These are phyloP conservation scores for Trichopus zeylanicus DNA, from an alignment of 116 monocot species.

Conservation along the genomic window DNA sequence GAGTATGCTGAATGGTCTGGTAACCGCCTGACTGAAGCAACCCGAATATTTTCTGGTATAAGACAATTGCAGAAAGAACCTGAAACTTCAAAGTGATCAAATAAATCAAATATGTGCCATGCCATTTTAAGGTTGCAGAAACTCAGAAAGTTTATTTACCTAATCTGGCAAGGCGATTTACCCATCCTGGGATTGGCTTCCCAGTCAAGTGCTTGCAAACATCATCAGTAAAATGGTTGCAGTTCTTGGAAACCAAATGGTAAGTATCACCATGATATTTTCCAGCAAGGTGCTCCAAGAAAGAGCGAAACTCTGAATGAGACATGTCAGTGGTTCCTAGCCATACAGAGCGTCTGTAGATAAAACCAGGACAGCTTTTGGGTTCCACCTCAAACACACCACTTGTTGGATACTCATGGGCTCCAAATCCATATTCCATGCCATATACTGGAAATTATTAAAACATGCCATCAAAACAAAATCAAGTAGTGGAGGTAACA, in stretches of 20 bases:
- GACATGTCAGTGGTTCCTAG: slow-evolving; percentile 61
- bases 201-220: slow-evolving; percentile 54
- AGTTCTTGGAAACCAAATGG: slow-evolving; percentile 76
- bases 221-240: slow-evolving; percentile 90
- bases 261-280: slow-evolving; percentile 75
- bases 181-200: slow-evolving; percentile 73
- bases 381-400: slow-evolving; percentile 96
- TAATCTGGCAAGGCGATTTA: slow-evolving; percentile 80
- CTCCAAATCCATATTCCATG: slow-evolving; percentile 87
- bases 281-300: slow-evolving; percentile 46
- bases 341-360: slow-evolving; percentile 58
- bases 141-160: slow-evolving; percentile 18
- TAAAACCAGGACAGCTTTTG: slow-evolving; percentile 75
- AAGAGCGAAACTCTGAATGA: slow-evolving; percentile 44
- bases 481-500: no score
- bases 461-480: background rate
- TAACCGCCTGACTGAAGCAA: slow-evolving; percentile 42
- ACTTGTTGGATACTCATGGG: slow-evolving; percentile 72
- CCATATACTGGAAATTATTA: slow-evolving; percentile 49
- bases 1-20: slow-evolving; percentile 39
- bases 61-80: slow-evolving; percentile 82
- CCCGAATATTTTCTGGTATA: slow-evolving; percentile 64
- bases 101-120: slow-evolving; percentile 2
- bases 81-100: slow-evolving; percentile 25
- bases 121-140: background rate